Evolutionary conservation across 73 alveolate genomes (phyloP).

Genomic region (Paramecium sexaurelia): DNA sequence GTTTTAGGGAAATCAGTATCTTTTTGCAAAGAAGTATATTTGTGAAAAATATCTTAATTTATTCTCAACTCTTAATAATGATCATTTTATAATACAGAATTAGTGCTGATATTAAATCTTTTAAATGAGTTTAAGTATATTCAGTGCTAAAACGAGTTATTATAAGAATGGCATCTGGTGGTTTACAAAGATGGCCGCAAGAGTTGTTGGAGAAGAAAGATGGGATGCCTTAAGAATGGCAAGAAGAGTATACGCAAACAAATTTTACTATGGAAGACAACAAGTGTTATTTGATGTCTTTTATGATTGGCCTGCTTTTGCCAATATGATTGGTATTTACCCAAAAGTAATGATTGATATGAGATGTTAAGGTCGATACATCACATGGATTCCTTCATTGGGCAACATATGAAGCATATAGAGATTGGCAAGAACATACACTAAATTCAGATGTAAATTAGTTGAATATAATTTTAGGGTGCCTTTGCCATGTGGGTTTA

Average conservation of each 20-base stretch:
- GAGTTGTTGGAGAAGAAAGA: slow-evolving; percentile 67
- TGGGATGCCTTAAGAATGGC: slow-evolving; percentile 65
- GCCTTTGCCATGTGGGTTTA: slow-evolving; percentile 67
- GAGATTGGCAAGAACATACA: slow-evolving; percentile 70
- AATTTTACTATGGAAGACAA: slow-evolving; percentile 67
- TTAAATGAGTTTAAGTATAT: slow-evolving; percentile 52
- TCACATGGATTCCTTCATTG: slow-evolving; percentile 68
- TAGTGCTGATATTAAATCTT: not conserved
- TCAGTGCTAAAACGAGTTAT: slow-evolving; percentile 48
- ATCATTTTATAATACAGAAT: not conserved
- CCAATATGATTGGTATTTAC: slow-evolving; percentile 68
- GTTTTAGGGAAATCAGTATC: not conserved
- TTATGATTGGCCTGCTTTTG: slow-evolving; percentile 65
- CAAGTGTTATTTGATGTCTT: slow-evolving; percentile 51
- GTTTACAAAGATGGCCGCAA: slow-evolving; percentile 65
- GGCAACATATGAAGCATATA: slow-evolving; percentile 64
- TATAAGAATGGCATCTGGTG: slow-evolving; percentile 71
- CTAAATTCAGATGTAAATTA: slow-evolving; percentile 59
- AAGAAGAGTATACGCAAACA: slow-evolving; percentile 59
- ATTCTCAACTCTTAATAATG: not conserved
- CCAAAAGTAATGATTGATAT: slow-evolving; percentile 33
- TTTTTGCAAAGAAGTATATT: not conserved
- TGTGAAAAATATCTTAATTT: not conserved
- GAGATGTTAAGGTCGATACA: slow-evolving; percentile 41
- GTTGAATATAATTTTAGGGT: slow-evolving; percentile 20